Percentiles rank a stretch among this genome's conserved stretches.
These are phyloP conservation scores for Candolleomyces aberdarensis DNA, from an alignment of 768 basidiomycete genomes.

Conservation along the genomic window DNA sequence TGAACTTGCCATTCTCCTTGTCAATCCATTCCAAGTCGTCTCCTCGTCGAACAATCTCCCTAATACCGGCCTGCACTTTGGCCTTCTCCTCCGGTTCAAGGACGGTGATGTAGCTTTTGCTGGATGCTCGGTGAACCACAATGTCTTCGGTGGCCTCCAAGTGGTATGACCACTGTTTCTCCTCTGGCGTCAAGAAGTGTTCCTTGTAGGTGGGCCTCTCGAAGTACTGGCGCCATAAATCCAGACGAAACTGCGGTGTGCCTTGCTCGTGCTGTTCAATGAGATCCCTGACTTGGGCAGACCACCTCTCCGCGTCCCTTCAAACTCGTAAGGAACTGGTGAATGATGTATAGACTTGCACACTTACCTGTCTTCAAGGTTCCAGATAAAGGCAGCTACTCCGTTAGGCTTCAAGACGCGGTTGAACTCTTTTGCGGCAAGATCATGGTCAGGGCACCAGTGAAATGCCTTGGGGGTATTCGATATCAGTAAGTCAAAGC, in stretches of 20 bases:
- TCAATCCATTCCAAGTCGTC: slow-evolving; percentile 76
- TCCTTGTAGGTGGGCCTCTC: slow-evolving; percentile 56
- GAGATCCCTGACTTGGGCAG: slow-evolving; percentile 64
- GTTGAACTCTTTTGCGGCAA: slow-evolving; percentile 71
- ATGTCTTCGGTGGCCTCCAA: slow-evolving; percentile 52
- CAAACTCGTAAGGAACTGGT: not conserved
- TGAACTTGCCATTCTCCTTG: slow-evolving; percentile 65
- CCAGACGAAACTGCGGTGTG: slow-evolving; percentile 80
- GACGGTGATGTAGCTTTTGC: slow-evolving; percentile 83
- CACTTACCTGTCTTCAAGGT: slow-evolving; percentile 74
- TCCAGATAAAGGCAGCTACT: slow-evolving; percentile 79
- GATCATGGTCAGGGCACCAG: slow-evolving; percentile 83
- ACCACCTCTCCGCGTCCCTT: slow-evolving; percentile 68
- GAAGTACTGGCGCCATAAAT: slow-evolving; percentile 72
- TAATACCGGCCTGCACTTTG: slow-evolving; percentile 48
- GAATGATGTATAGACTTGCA: not conserved
- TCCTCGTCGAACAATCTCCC: slow-evolving; percentile 53
- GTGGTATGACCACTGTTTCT: slow-evolving; percentile 51
- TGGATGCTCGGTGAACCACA: slow-evolving; percentile 64
- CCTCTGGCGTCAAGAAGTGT: slow-evolving; percentile 57
- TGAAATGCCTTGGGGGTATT: slow-evolving; percentile 69
- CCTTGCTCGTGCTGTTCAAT: slow-evolving; percentile 68
- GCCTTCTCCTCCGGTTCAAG: slow-evolving; percentile 56
- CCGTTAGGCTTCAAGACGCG: slow-evolving; percentile 80
- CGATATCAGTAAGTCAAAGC: slow-evolving; percentile 7